These are phyloP conservation scores for Neoboletus magnificus DNA, from an alignment of 768 basidiomycete species.

Conservation along the genomic window DNA sequence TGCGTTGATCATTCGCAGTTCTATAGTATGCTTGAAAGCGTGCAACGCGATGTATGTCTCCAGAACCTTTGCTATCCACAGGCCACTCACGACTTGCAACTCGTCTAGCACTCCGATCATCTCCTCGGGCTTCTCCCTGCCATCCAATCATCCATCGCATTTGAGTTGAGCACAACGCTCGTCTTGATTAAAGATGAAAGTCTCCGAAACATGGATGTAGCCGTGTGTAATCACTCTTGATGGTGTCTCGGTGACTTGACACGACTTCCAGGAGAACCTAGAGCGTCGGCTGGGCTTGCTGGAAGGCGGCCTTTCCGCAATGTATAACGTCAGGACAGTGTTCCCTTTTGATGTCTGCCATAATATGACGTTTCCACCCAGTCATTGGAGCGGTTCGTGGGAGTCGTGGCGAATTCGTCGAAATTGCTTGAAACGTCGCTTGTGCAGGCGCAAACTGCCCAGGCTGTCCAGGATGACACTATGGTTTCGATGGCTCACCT, in stretches of 20 bases:
- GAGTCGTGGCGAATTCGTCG: slow-evolving; percentile 21
- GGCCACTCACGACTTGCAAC: not conserved
- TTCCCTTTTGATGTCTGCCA: slow-evolving; percentile 9
- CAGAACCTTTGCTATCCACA: not conserved
- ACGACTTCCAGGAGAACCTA: slow-evolving; percentile 26
- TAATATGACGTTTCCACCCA: slow-evolving; percentile 16
- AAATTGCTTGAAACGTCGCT: slow-evolving; percentile 32
- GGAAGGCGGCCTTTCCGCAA: slow-evolving; percentile 20
- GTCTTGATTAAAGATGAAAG: slow-evolving; percentile 28
- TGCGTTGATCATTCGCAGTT: slow-evolving; percentile 23
- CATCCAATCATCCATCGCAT: slow-evolving; percentile 23
- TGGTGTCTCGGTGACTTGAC: slow-evolving; percentile 6
- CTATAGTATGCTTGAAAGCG: slow-evolving; percentile 22
- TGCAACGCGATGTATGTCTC: slow-evolving; percentile 22
- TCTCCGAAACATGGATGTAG: slow-evolving; percentile 25
- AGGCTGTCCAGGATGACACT: slow-evolving; percentile 36
- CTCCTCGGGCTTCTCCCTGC: slow-evolving; percentile 24
- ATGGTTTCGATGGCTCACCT: slow-evolving; percentile 36
- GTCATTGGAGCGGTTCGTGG: slow-evolving; percentile 21
- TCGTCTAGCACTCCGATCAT: slow-evolving; percentile 26
- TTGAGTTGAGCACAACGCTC: slow-evolving; percentile 24
- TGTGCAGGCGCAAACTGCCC: slow-evolving; percentile 31
- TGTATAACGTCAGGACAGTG: slow-evolving; percentile 30
- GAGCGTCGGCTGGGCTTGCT: slow-evolving; percentile 28
- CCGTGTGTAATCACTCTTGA: slow-evolving; percentile 17